phyloP scores from a whole-genome alignment of 1,284 basidiomycete species.

The Athelia psychrophila region DNA sequence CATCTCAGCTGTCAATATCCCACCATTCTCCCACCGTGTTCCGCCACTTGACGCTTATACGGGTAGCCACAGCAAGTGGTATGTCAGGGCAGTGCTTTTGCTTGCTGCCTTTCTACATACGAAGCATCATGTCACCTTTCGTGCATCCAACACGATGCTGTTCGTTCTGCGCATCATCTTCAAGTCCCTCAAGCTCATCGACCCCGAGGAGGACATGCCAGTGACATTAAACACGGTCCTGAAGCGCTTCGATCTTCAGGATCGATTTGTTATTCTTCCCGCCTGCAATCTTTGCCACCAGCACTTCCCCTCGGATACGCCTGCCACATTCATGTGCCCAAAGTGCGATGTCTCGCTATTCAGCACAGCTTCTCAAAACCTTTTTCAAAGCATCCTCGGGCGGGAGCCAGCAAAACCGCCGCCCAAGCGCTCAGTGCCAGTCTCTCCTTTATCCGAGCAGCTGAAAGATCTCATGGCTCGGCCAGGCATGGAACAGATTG shows the following conservation, averaged over 20 bases:
- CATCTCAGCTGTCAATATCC: neutral
- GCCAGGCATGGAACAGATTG: neutral
- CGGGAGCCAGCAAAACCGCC: neutral
- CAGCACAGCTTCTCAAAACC: neutral
- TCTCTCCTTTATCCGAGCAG: neutral
- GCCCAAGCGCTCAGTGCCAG: neutral
- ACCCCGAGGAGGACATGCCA: conserved; percentile 11
- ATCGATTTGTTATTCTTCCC: conserved; percentile 17
- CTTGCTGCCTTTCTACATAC: conserved; percentile 21
- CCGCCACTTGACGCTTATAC: neutral
- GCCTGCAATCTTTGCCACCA: conserved; percentile 17
- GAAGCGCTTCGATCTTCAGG: conserved; percentile 16
- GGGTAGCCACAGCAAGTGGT: neutral
- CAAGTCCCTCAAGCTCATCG: conserved; percentile 12
- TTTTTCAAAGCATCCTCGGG: neutral
- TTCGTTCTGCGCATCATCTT: conserved; percentile 15
- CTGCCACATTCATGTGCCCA: neutral
- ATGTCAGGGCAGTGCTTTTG: conserved; percentile 1
- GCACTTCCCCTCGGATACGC: conserved; percentile 5
- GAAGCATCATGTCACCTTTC: conserved; percentile 20
- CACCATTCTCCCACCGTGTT: neutral
- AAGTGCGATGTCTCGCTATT: neutral
- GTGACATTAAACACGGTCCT: conserved; percentile 18
- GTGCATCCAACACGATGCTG: conserved; percentile 16
- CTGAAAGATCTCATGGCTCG: neutral